A percentile compares a stretch with the other conserved stretches of the same genome.
Conservation (phyloP, 768 basidiomycete species). For the Suillus decipiens region DNA sequence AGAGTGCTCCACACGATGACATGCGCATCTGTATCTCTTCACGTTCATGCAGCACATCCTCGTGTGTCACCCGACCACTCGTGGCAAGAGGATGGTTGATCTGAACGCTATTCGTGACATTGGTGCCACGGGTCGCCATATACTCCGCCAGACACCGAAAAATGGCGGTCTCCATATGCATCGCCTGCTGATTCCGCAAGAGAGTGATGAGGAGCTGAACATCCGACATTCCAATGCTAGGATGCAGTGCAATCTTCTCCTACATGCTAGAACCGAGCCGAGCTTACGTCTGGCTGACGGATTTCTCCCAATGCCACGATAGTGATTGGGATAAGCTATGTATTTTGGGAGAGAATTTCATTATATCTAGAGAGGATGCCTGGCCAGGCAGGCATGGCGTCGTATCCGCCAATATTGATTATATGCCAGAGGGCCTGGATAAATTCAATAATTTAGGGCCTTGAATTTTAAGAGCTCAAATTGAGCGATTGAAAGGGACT, state of each 20-base stretch:
- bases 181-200: conserved; percentile 78
- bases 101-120: conserved; percentile 47
- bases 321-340: conserved; percentile 74
- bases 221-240: conserved; percentile 57
- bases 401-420: conserved; percentile 57
- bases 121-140: conserved; percentile 59
- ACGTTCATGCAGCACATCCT: conserved; percentile 69
- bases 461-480: conserved; percentile 80
- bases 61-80: conserved; percentile 37
- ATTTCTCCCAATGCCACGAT: conserved; percentile 36
- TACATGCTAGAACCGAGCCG: conserved; percentile 38
- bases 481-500: conserved; percentile 60
- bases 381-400: conserved; percentile 80
- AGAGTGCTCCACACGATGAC: conserved; percentile 73
- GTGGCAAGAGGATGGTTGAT: conserved; percentile 32
- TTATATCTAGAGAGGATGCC: conserved; percentile 87
- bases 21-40: conserved; percentile 66
- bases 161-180: conserved; percentile 70
- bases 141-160: conserved; percentile 70
- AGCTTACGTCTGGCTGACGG: conserved; percentile 17
- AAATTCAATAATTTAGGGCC: conserved; percentile 76
- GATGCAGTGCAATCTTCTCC: conserved; percentile 71
- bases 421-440: conserved; percentile 64
- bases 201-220: conserved; percentile 69
- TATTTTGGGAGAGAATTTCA: conserved; percentile 77